phyloP scores from a whole-genome alignment of 2,329 filamentous ascomycete genomes.

The Fusarium oligoseptatum region DNA sequence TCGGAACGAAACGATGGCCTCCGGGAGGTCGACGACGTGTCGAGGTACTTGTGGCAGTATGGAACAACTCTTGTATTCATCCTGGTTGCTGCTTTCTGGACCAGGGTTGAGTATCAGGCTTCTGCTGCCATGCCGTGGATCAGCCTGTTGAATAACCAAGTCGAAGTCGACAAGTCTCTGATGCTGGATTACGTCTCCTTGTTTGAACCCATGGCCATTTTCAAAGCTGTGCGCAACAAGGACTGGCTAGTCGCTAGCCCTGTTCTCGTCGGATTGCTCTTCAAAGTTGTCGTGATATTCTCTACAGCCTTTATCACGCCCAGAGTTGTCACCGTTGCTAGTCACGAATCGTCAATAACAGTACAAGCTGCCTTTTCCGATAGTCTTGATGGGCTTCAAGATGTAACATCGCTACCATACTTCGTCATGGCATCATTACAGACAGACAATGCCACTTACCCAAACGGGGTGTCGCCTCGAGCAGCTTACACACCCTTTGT shows the following conservation, averaged over 20 bases:
- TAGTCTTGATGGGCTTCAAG: conserved; percentile 40
- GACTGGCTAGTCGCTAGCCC: conserved; percentile 53
- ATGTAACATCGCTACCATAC: conserved; percentile 48
- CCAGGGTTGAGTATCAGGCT: conserved; percentile 56
- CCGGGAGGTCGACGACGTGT: conserved; percentile 38
- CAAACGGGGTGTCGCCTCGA: conserved; percentile 50
- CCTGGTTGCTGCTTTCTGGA: conserved; percentile 51
- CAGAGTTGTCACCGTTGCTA: conserved; percentile 43
- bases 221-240: conserved; percentile 48
- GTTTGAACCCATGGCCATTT: conserved; percentile 45
- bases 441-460: conserved; percentile 45
- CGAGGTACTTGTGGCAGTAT: conserved; percentile 56
- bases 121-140: conserved; percentile 55
- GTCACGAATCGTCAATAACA: conserved; percentile 41
- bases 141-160: conserved; percentile 48
- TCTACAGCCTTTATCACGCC: conserved; percentile 55
- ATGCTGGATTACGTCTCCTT: conserved; percentile 54
- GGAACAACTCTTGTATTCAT: conserved; percentile 51
- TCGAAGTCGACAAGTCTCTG: conserved; percentile 49
- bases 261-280: conserved; percentile 45
- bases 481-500: conserved; percentile 54
- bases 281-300: conserved; percentile 52
- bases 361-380: conserved; percentile 49
- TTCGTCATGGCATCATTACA: conserved; percentile 52
- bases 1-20: conserved; percentile 50